Base-by-base conservation (phyloP, 2,329 filamentous ascomycete species). In the Penicillium sp. region DNA sequence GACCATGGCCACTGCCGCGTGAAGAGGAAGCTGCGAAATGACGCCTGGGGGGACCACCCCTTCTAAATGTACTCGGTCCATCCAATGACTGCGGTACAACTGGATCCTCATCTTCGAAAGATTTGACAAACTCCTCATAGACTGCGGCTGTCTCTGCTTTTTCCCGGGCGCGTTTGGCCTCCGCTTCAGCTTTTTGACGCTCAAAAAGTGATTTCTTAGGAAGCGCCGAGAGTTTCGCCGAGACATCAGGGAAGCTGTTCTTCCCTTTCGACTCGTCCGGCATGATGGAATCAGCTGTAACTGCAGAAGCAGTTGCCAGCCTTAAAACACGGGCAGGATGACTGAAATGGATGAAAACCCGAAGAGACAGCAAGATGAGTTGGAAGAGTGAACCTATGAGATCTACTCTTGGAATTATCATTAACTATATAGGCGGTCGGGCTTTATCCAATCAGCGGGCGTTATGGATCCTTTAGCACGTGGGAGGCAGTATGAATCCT, bases 141-240 rank as follows among this genome's bases (percentile, higher is more conserved):
- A 91, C 90, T 25, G 90, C 91, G 22, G 89, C 90, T 7, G 90
- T 95, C 75, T 96, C 92, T 62, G 88, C 90, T 67, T 88, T 88
- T 73, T 96, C 92, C 63, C 90, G 84, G 64, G 84, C 82, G 56
- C 89, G 87, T 77, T 96, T 96, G 25, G 90, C 91, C 78, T 96
- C 91, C 54, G 89, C 90, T 71, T 96, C 91, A 57, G 90, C 90
- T 73, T 89, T 91, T 72, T 95, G 89, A 65, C 88, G 87, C 76
- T 96, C 92, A 71, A 95, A 96, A 26, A 88, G 82, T 19, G 91
- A 95, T 70, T 94, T 90, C 75, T 92, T 94, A 59, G 87, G 82
- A 0, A 90, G 86, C 46, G 90, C 90, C 53, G 88, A 84, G 48
- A 94, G 85, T 74, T 95, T 96, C 49, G 86, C 83, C 54, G 88